Evolutionary conservation across 768 basidiomycete genomes (phyloP).

Genomic region (Candolleomyces eurysporus): DNA sequence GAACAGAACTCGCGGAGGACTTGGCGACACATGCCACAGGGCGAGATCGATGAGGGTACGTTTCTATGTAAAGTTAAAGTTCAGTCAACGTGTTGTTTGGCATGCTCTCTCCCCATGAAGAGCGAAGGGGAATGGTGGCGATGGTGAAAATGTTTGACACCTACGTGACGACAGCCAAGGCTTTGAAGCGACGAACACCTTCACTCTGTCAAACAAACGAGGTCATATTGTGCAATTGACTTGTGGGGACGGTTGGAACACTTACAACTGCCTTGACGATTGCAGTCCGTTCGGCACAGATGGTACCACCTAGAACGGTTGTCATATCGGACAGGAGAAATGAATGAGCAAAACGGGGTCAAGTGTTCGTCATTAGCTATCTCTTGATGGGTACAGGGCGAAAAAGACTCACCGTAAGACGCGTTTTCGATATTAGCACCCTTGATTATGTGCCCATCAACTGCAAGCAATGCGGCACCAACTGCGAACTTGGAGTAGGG

Average conservation of each 20-base stretch:
- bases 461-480: slow-evolving; percentile 78
- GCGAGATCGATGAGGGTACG: slow-evolving; percentile 64
- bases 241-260: slow-evolving; percentile 7
- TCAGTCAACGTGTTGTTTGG: background rate
- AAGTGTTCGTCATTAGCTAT: background rate
- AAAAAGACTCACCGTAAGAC: slow-evolving; percentile 65
- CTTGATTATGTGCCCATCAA: slow-evolving; percentile 69
- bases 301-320: slow-evolving; percentile 64
- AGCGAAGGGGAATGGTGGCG: background rate
- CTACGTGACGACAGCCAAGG: slow-evolving; percentile 78
- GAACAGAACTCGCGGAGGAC: slow-evolving; percentile 85
- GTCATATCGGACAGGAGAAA: background rate
- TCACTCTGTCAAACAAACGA: slow-evolving; percentile 60
- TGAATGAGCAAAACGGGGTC: too few relatives aligned
- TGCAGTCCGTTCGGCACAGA: slow-evolving; percentile 94
- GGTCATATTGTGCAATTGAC: too few relatives aligned
- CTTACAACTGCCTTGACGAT: slow-evolving; percentile 91
- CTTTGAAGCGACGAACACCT: slow-evolving; percentile 66
- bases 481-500: slow-evolving; percentile 93
- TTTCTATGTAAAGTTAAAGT: slow-evolving; percentile 47
- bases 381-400: background rate
- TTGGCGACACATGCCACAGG: slow-evolving; percentile 94
- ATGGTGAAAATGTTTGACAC: slow-evolving; percentile 20
- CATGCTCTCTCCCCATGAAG: background rate
- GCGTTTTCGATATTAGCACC: slow-evolving; percentile 96